phyloP scores from a whole-genome alignment of 2,329 filamentous ascomycete genomes.

The Diaporthe australafricana region DNA sequence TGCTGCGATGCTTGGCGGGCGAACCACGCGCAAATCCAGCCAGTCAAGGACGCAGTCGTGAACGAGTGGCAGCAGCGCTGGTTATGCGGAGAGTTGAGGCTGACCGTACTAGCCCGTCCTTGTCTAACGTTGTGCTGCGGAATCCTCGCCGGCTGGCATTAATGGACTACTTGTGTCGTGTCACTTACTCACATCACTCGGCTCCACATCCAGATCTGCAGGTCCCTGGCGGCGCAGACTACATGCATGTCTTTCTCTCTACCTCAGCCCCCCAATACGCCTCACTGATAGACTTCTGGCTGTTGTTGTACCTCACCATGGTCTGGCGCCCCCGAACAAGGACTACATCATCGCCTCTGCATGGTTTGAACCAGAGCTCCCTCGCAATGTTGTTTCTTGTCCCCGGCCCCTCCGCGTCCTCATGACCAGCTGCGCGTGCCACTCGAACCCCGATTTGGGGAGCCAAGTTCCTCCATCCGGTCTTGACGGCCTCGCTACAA shows the following conservation, averaged over 20 bases:
- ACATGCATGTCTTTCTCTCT: slow-evolving; percentile 25
- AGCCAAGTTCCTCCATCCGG: not conserved
- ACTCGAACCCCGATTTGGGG: not conserved
- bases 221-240: slow-evolving; percentile 24
- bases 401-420: slow-evolving; percentile 5
- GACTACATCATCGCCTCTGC: slow-evolving; percentile 1
- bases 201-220: slow-evolving; percentile 25
- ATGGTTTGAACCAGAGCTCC: not conserved
- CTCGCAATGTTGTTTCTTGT: not conserved
- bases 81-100: slow-evolving; percentile 21
- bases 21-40: slow-evolving; percentile 15
- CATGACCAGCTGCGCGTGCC: slow-evolving; percentile 5
- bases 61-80: not conserved
- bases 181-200: not conserved
- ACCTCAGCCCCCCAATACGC: slow-evolving; percentile 23
- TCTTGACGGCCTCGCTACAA: slow-evolving; percentile 13
- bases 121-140: slow-evolving; percentile 7
- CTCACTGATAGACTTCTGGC: not conserved
- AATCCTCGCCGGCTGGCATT: not conserved
- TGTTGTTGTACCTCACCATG: slow-evolving; percentile 23
- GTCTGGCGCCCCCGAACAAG: not conserved
- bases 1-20: slow-evolving; percentile 22
- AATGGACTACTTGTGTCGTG: slow-evolving; percentile 3
- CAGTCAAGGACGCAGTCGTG: not conserved
- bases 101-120: not conserved